Evolutionary conservation across 345 rosid species (phyloP).

Genomic region (Pseudoturritis turrita): DNA sequence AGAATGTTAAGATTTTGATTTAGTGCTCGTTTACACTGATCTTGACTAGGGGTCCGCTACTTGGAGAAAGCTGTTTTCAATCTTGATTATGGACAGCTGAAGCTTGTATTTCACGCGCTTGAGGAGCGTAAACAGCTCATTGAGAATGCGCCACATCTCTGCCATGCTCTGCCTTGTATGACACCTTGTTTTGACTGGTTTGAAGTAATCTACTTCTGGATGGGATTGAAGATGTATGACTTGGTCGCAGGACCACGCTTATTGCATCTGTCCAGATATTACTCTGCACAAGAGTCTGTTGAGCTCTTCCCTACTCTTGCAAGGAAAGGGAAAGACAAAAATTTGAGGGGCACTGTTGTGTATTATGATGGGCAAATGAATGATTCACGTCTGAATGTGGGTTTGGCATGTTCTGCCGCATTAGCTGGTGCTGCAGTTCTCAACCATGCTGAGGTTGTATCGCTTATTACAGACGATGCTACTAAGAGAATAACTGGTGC

Average conservation of each 20-base stretch:
- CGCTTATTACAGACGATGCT: conserved; percentile 64
- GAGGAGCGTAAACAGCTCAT: conserved; percentile 94
- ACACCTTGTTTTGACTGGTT: conserved; percentile 98
- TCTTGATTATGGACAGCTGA: conserved; percentile 90
- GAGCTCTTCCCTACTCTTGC: conserved; percentile 97
- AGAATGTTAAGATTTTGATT: too few relatives aligned
- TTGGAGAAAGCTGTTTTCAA: conserved; percentile 97
- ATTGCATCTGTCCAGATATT: conserved; percentile 86
- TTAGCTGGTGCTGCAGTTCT: conserved; percentile 93
- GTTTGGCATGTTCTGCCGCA: conserved; percentile 87
- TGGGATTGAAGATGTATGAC: conserved; percentile 94
- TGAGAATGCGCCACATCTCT: conserved; percentile 91
- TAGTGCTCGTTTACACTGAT: background rate
- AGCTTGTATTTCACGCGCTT: conserved; percentile 93
- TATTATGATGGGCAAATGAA: conserved; percentile 99
- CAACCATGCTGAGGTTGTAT: conserved; percentile 90
- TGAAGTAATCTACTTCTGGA: conserved; percentile 89
- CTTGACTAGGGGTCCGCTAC: conserved; percentile 74
- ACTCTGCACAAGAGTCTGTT: conserved; percentile 71
- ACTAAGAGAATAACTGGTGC: conserved; percentile 67
- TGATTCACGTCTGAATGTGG: conserved; percentile 88
- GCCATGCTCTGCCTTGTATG: conserved; percentile 97
- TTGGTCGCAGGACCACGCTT: conserved; percentile 85
- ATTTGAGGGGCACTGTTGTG: conserved; percentile 83
- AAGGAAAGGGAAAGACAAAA: conserved; percentile 59